A percentile compares a stretch with the other conserved stretches of the same genome.
Evolutionary conservation across 2,329 filamentous ascomycete genomes (phyloP).

Genomic region (Fusarium pseudoanthophilum): DNA sequence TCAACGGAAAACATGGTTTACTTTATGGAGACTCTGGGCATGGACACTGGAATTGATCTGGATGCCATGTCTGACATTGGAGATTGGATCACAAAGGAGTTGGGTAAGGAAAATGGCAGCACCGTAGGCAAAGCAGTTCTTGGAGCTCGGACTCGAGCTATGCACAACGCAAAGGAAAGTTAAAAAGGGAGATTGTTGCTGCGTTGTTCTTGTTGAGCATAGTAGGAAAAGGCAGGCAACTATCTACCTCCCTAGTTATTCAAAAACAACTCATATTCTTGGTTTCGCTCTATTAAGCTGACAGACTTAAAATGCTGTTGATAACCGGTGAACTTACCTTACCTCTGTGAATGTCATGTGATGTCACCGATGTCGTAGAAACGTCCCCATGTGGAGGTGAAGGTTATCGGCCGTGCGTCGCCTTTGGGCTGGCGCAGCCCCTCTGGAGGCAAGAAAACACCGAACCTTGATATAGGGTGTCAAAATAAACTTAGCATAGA

Average conservation of each 20-base stretch:
- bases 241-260: background rate
- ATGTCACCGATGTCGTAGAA: slow-evolving; percentile 47
- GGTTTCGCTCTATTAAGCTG: background rate
- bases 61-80: slow-evolving; percentile 75
- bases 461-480: too few species aligned
- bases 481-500: too few species aligned
- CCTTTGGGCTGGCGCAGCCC: slow-evolving; percentile 38
- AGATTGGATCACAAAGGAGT: slow-evolving; percentile 73
- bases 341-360: slow-evolving; percentile 51
- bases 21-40: slow-evolving; percentile 77
- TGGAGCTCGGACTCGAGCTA: slow-evolving; percentile 56
- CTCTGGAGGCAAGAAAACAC: too few species aligned
- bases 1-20: slow-evolving; percentile 87
- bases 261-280: background rate
- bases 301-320: background rate
- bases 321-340: background rate
- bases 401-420: slow-evolving; percentile 44
- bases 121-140: slow-evolving; percentile 74
- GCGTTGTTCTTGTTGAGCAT: background rate
- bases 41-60: slow-evolving; percentile 78
- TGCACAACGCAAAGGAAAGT: slow-evolving; percentile 36
- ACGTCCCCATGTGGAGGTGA: slow-evolving; percentile 28
- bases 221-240: background rate
- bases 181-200: slow-evolving; percentile 30
- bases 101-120: slow-evolving; percentile 72